A percentile compares a stretch with the other conserved stretches of the same genome.
These are phyloP conservation scores for Pseudotsuga menziesii DNA, from an alignment of 75 land plant genomes.

Conservation along the genomic window DNA sequence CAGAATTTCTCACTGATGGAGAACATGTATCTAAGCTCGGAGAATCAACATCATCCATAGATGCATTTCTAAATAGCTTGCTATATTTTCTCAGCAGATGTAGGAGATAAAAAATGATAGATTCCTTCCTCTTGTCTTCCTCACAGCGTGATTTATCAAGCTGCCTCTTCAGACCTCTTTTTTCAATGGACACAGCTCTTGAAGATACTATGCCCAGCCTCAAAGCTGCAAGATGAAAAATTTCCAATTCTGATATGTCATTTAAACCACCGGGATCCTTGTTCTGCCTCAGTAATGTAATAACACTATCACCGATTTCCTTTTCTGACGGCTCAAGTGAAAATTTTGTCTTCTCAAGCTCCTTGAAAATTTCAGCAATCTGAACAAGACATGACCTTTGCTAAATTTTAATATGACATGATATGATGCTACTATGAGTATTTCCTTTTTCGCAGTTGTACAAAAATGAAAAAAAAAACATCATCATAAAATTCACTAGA, in stretches of 20 bases:
- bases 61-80: conserved; percentile 56
- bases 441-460: background rate
- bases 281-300: conserved; percentile 65
- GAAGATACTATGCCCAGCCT: conserved; percentile 73
- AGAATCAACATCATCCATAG: conserved; percentile 56
- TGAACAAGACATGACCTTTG: conserved; percentile 18
- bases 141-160: conserved; percentile 70
- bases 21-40: conserved; percentile 58
- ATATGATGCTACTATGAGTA: background rate
- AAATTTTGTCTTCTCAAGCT: conserved; percentile 53
- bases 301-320: conserved; percentile 71
- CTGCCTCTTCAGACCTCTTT: conserved; percentile 65
- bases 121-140: conserved; percentile 81
- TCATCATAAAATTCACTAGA: background rate
- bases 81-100: conserved; percentile 82
- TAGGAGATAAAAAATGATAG: conserved; percentile 67
- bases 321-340: conserved; percentile 60
- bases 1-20: conserved; percentile 44
- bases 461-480: background rate
- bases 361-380: conserved; percentile 61
- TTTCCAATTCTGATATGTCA: conserved; percentile 65
- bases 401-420: background rate
- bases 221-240: conserved; percentile 57
- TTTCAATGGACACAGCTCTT: conserved; percentile 62
- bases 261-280: conserved; percentile 36